These are phyloP conservation scores for Alternaria consortialis DNA, from an alignment of 2,329 filamentous ascomycete genomes.

Conservation along the genomic window DNA sequence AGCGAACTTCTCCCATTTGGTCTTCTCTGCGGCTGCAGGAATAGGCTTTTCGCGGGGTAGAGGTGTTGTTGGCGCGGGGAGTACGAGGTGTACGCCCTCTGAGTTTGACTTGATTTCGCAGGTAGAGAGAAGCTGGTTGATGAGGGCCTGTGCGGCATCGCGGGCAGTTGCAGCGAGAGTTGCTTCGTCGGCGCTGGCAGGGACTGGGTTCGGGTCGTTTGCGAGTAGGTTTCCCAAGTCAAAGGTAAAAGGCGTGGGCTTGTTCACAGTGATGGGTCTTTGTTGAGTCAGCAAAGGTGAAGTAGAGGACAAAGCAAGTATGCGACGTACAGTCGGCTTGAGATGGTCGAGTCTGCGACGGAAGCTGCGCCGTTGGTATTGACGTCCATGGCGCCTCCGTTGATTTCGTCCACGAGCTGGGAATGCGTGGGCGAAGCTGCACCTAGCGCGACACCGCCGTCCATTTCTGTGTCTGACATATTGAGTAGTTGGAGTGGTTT, in stretches of 20 bases:
- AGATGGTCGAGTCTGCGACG: constrained; percentile 45
- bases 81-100: constrained; percentile 77
- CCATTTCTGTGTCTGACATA: constrained; percentile 46
- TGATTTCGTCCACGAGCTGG: constrained; percentile 42
- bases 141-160: constrained; percentile 87
- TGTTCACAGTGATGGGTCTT: constrained; percentile 59
- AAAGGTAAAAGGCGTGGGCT: constrained; percentile 90
- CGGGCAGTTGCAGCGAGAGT: constrained; percentile 78
- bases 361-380: constrained; percentile 38
- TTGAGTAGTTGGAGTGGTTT: constrained; percentile 1
- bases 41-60: constrained; percentile 93
- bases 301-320: constrained; percentile 8
- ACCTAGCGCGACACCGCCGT: constrained; percentile 36
- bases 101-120: constrained; percentile 77
- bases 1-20: constrained; percentile 96
- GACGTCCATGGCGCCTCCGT: constrained; percentile 47
- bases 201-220: constrained; percentile 85
- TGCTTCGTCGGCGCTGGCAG: constrained; percentile 67
- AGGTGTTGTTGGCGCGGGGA: constrained; percentile 74
- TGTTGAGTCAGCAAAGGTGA: background rate
- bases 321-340: constrained; percentile 42
- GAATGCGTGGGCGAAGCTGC: constrained; percentile 33
- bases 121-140: constrained; percentile 93
- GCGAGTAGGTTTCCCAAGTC: constrained; percentile 88
- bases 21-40: constrained; percentile 80